Conservation (phyloP, 2,329 filamentous ascomycete species). For the Aspergillus sp. region DNA sequence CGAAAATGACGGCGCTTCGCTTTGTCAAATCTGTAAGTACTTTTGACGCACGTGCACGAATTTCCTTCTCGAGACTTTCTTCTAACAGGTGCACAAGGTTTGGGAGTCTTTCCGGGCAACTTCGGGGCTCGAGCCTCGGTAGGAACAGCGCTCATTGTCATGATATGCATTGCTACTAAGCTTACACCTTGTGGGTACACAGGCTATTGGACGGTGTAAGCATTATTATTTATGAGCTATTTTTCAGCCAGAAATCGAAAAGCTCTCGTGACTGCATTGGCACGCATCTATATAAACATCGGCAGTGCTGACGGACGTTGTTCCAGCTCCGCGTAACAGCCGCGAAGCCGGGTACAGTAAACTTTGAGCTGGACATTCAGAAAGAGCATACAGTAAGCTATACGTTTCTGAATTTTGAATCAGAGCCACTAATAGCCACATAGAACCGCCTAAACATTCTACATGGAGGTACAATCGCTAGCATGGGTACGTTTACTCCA, state of each 20-base stretch:
- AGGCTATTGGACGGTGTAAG: conserved; percentile 49
- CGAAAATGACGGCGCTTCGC: conserved; percentile 58
- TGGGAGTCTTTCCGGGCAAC: conserved; percentile 83
- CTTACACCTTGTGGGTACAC: neutral
- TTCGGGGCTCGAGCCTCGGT: conserved; percentile 90
- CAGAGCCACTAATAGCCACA: conserved; percentile 11
- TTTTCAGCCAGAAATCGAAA: neutral
- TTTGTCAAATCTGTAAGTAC: conserved; percentile 67
- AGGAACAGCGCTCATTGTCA: conserved; percentile 28
- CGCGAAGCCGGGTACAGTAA: conserved; percentile 64
- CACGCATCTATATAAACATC: neutral
- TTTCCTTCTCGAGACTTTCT: neutral
- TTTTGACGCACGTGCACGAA: neutral
- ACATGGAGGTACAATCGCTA: conserved; percentile 70
- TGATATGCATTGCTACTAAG: conserved; percentile 18
- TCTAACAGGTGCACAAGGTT: conserved; percentile 60
- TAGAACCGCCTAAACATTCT: conserved; percentile 69
- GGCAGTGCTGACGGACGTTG: conserved; percentile 12
- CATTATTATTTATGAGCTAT: neutral
- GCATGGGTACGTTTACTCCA: conserved; percentile 50
- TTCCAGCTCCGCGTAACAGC: conserved; percentile 63
- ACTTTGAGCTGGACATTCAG: conserved; percentile 67
- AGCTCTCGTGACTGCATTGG: neutral
- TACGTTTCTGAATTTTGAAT: neutral
- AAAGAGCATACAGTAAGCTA: conserved; percentile 65